A percentile compares a stretch with the other conserved stretches of the same genome.
These are phyloP conservation scores for Arthroderma uncinatum DNA, from an alignment of 2,329 filamentous ascomycete genomes.

Conservation along the genomic window DNA sequence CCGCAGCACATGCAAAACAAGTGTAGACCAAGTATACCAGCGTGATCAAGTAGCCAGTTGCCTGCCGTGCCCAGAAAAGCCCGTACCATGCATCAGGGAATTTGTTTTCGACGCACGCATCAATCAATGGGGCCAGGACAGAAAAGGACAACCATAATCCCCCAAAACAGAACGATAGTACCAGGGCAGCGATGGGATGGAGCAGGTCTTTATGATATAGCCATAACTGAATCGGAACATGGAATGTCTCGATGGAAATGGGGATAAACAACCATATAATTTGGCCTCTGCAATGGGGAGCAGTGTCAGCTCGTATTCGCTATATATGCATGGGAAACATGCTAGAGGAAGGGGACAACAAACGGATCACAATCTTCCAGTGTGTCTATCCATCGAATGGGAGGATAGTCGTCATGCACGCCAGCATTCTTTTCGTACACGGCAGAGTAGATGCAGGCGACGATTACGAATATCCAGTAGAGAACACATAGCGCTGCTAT, in stretches of 20 bases:
- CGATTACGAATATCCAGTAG: conserved; percentile 5
- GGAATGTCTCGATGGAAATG: conserved; percentile 6
- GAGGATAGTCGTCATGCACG: not conserved
- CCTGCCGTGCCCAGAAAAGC: conserved; percentile 7
- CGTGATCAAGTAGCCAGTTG: conserved; percentile 1
- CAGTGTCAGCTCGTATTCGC: not conserved
- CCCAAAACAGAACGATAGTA: conserved; percentile 1
- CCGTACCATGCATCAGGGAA: not conserved
- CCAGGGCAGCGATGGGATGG: conserved; percentile 9
- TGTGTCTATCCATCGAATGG: not conserved
- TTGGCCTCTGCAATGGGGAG: not conserved
- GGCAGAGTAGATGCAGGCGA: not conserved
- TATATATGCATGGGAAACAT: not conserved
- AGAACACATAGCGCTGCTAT: not conserved
- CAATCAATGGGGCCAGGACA: not conserved
- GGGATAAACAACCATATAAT: conserved; percentile 4
- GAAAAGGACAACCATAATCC: conserved; percentile 1
- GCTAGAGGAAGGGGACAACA: not conserved
- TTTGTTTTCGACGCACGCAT: conserved; percentile 1
- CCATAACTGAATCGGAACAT: conserved; percentile 7
- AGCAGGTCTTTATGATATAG: conserved; percentile 2
- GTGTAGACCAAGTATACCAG: conserved; percentile 9
- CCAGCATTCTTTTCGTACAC: not conserved
- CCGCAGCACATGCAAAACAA: not conserved
- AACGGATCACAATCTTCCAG: not conserved